phyloP scores from a whole-genome alignment of 2,329 filamentous ascomycete genomes.

The Stemphylium lycopersici region DNA sequence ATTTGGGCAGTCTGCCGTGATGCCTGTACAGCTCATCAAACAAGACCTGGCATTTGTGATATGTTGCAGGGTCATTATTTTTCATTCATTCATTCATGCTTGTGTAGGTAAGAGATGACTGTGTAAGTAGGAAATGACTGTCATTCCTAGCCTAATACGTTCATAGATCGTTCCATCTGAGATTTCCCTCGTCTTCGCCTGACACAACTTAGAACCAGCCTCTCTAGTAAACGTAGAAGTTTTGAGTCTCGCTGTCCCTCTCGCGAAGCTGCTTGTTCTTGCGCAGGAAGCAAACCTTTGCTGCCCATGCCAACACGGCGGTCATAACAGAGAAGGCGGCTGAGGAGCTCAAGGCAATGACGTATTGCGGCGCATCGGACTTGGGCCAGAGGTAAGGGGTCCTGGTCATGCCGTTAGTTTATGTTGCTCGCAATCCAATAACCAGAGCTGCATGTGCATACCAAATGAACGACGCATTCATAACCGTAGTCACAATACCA shows the following conservation, averaged over 20 bases:
- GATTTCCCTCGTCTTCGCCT: no score
- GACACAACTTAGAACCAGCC: not conserved
- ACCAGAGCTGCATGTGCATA: constrained; percentile 3
- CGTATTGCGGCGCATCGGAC: constrained; percentile 37
- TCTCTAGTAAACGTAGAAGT: constrained; percentile 42
- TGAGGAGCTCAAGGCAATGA: constrained; percentile 39
- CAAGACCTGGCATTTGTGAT: no score
- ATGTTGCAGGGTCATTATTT: no score
- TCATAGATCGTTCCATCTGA: no score
- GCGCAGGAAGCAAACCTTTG: constrained; percentile 37
- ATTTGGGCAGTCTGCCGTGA: no score
- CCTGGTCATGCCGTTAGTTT: constrained; percentile 20
- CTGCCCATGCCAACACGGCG: constrained; percentile 38
- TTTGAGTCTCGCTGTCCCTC: constrained; percentile 29
- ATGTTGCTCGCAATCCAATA: not conserved
- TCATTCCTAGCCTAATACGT: no score
- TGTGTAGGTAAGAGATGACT: no score
- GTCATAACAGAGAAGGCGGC: constrained; percentile 43
- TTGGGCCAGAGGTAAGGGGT: constrained; percentile 46
- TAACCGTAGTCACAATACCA: constrained; percentile 53
- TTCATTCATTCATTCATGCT: no score
- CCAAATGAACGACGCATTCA: constrained; percentile 53
- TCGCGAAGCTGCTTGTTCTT: constrained; percentile 43
- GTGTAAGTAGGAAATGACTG: no score
- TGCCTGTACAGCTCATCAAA: no score